These are phyloP conservation scores for Termitomyces sp. DNA, from an alignment of 768 basidiomycete genomes.

Conservation along the genomic window DNA sequence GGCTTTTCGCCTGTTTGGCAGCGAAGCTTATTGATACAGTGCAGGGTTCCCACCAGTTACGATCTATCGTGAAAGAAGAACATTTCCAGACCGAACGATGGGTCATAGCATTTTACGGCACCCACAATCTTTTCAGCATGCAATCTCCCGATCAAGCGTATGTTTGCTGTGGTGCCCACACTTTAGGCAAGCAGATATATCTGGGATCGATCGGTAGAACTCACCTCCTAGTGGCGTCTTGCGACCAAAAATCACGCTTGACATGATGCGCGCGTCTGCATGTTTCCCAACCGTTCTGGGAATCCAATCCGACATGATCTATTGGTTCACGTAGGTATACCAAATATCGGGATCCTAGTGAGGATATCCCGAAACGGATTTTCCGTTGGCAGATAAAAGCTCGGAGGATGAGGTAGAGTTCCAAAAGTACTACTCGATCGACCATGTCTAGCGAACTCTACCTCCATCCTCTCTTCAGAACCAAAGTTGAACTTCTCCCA, in stretches of 20 bases:
- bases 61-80: constrained; percentile 14
- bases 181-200: constrained; percentile 18
- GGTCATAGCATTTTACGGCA: constrained; percentile 22
- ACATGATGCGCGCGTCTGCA: constrained; percentile 20
- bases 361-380: constrained; percentile 19
- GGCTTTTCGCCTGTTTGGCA: constrained; percentile 16
- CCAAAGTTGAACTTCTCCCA: constrained; percentile 41
- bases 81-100: constrained; percentile 14
- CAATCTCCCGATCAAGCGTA: constrained; percentile 20
- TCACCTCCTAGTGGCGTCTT: constrained; percentile 23
- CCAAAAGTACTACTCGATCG: background rate
- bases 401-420: constrained; percentile 3
- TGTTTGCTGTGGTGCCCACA: constrained; percentile 16
- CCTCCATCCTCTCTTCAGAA: constrained; percentile 46
- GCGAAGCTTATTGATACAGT: constrained; percentile 13
- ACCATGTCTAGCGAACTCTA: constrained; percentile 38
- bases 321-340: constrained; percentile 20
- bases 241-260: constrained; percentile 18
- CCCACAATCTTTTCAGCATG: constrained; percentile 16
- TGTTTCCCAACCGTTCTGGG: constrained; percentile 21
- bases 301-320: constrained; percentile 21
- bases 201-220: constrained; percentile 25
- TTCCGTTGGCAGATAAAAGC: constrained; percentile 18
- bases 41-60: constrained; percentile 15
- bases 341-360: constrained; percentile 16